Evolutionary conservation across 2,329 filamentous ascomycete genomes (phyloP).

Genomic region (Neospermospora avenae): DNA sequence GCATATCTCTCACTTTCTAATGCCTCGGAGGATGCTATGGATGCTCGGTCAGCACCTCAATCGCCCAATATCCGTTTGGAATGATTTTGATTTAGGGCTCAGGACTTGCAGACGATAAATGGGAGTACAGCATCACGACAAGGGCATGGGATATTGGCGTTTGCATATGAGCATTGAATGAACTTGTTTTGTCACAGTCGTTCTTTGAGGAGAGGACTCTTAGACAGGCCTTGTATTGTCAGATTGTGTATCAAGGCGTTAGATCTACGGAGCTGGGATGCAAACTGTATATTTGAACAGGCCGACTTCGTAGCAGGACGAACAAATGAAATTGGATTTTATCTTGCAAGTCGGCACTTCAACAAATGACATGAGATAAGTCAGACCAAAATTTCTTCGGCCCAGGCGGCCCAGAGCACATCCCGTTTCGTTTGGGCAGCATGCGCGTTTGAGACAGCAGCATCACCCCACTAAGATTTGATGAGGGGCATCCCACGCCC

Average conservation of each 20-base stretch:
- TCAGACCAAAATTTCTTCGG: neutral
- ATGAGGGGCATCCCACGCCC: conserved; percentile 27
- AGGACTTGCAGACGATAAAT: conserved; percentile 17
- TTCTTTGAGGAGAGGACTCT: too few species aligned
- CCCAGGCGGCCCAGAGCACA: too few species aligned
- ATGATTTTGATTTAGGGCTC: conserved; percentile 25
- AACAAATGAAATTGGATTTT: neutral
- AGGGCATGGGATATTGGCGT: conserved; percentile 15
- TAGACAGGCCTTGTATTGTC: too few species aligned
- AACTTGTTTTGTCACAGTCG: too few species aligned
- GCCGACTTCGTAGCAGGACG: neutral
- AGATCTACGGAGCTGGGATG: neutral
- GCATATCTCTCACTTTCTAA: conserved; percentile 93
- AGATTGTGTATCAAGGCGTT: neutral
- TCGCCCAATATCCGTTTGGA: conserved; percentile 35
- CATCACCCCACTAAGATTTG: conserved; percentile 23
- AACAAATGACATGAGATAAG: neutral
- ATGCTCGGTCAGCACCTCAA: conserved; percentile 33
- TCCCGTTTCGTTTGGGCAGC: too few species aligned
- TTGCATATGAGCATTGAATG: neutral
- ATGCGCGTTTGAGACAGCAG: neutral
- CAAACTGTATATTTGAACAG: neutral
- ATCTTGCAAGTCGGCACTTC: neutral
- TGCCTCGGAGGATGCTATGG: conserved; percentile 58
- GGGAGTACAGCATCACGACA: neutral